Base-by-base conservation (phyloP, 179 eudicot species). In the Monotropa hypopitys region DNA sequence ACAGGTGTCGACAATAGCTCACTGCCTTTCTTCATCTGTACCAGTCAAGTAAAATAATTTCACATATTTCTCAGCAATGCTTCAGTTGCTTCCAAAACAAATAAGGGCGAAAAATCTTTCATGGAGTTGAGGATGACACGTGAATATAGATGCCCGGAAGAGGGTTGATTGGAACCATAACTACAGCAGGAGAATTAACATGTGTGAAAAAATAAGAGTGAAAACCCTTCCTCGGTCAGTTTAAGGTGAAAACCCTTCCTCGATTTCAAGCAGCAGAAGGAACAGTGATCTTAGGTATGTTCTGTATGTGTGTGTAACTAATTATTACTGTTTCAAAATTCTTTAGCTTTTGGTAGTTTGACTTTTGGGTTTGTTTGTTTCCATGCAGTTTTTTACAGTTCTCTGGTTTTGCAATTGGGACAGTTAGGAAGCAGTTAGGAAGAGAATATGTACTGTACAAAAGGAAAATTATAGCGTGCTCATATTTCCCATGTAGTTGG, bases 381-480 rank as follows among this genome's bases (percentile, higher is more conserved):
- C 57, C 71, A 0, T 20, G 59, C 59, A 62, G 78, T 70, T 76
- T 62, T 62, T 7, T 46, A 5, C 70, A 61, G 69, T 75, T 75
- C 43, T 75, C 78, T 75, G 45, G 71, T 45, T 62, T 62, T 63
- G 71, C 45, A 62, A 30, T 30, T 32, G 71, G 71, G 63, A 74
- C 51, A 59, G 23, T 57, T 21, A 57, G 67, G 61, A 26, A 43
- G 56, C 69, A 63, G 72, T 65, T 76, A 47, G 47, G 61, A 66
- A 63, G 47, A 76, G 21, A 65, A 21, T 33, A 47, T 49, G 45
- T 62, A 28, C 10, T 59, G 78, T 65, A 30, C 72, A 65, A 76
- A 76, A 65, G 32, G 61, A 15, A 65, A 65, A 13, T 63, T n/a
- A 11, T 13, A 47, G 32, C 65, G 72, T 76, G 57, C 38, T 63